Evolutionary conservation across 2,329 filamentous ascomycete species (phyloP).

Genomic region (Hortaea werneckii): DNA sequence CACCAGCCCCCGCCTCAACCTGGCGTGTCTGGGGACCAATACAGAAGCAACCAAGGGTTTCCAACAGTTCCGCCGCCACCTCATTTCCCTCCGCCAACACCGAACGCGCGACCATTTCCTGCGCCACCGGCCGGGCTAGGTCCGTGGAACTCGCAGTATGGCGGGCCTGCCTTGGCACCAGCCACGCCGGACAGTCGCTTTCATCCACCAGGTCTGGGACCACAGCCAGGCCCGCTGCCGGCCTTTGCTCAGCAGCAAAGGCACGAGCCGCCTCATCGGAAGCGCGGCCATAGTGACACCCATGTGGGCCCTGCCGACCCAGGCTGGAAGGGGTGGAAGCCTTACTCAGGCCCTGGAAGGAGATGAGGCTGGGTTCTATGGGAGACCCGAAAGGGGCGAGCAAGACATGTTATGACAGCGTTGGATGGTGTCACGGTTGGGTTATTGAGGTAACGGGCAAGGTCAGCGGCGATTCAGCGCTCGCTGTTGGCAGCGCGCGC

Average conservation of each 20-base stretch:
- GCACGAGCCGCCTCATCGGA: constrained; percentile 3
- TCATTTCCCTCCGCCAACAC: not conserved
- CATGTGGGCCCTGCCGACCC: not conserved
- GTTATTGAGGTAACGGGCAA: too few relatives aligned
- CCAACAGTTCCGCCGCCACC: constrained; percentile 5
- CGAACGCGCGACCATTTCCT: not conserved
- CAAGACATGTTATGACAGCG: too few relatives aligned
- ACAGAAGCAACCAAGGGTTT: constrained; percentile 2
- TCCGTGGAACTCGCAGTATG: constrained; percentile 8
- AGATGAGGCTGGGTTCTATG: too few relatives aligned
- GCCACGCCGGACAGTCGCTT: constrained; percentile 12
- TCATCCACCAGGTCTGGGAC: constrained; percentile 14
- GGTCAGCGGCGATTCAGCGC: too few relatives aligned
- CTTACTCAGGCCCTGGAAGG: too few relatives aligned
- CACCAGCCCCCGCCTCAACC: constrained; percentile 5
- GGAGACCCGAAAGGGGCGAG: too few relatives aligned
- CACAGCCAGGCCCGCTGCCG: constrained; percentile 9
- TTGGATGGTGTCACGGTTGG: too few relatives aligned
- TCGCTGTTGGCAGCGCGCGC: too few relatives aligned
- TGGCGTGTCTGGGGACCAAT: constrained; percentile 3
- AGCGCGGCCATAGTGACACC: constrained; percentile 8
- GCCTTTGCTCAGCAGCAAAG: constrained; percentile 21
- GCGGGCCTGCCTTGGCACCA: constrained; percentile 18
- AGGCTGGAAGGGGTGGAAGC: too few relatives aligned
- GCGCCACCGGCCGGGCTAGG: not conserved